Evolutionary conservation across 169 alveolate genomes (phyloP), one percentile per base, ranked within the genome.

Genomic region (Eimeria necatrix): DNA sequence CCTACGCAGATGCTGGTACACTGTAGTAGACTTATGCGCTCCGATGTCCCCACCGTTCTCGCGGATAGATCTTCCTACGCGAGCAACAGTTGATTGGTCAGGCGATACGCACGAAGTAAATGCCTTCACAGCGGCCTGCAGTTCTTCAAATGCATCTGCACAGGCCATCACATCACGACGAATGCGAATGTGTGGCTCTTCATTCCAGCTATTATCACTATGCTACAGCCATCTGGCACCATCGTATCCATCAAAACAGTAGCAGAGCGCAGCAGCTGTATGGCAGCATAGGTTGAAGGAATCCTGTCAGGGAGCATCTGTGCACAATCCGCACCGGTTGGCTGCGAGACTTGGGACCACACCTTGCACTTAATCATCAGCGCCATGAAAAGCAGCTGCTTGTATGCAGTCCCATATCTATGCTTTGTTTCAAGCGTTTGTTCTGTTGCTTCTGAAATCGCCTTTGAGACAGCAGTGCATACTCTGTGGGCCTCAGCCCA

Each of bases 141-240:
- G 49, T 52, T 52, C 90, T 51, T 81, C 90, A 20, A 81, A 81
- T 6, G 90, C 90, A 81, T 81, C 90, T 81, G 90, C 46, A n/a
- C 70, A 81, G 52, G 41, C 41, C 41, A 32, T 32, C 41, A 32
- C 41, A 32, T 32, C 41, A 32, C 41, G 41, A 32, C 41, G n/a
- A n/a, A n/a, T n/a, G n/a, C n/a, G n/a, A n/a, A n/a, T n/a, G 41
- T 32, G 41, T 32, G 41, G 41, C 41, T 32, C 41, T 32, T 32
- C 41, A 32, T 32, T 32, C 41, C 41, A 32, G 41, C 41, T 32
- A 32, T 32, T 32, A 32, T 32, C 2, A 32, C 2, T 32, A 2
- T 32, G 41, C 41, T 32, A 32, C 41, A 32, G 41, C 41, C 41
- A 32, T 32, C 41, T 32, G 41, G 41, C 41, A 32, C 41, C 41